These are phyloP conservation scores for Tolypocladium ophioglossoides DNA, from an alignment of 2,329 filamentous ascomycete species.

Conservation along the genomic window DNA sequence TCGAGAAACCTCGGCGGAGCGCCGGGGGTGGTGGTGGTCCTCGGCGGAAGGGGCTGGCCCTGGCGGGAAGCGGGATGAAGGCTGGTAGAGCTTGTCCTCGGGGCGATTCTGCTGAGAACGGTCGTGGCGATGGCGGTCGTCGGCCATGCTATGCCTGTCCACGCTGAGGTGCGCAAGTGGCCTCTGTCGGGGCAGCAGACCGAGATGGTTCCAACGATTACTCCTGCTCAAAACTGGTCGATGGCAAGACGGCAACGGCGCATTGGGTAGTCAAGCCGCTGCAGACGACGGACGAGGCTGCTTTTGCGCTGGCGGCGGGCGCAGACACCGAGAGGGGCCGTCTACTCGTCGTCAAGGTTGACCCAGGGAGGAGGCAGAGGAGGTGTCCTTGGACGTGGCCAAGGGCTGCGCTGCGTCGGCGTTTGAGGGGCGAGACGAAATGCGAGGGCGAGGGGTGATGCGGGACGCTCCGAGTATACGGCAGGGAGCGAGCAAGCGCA, in stretches of 20 bases:
- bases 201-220: constrained; percentile 4
- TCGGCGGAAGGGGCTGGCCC: neutral
- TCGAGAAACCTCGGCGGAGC: constrained; percentile 13
- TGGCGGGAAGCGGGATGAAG: constrained; percentile 3
- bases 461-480: neutral
- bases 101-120: constrained; percentile 22
- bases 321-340: neutral
- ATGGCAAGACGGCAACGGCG: constrained; percentile 6
- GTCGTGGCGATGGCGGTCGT: constrained; percentile 26
- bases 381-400: neutral
- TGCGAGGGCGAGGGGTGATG: neutral
- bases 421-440: neutral
- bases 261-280: constrained; percentile 2
- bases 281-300: neutral
- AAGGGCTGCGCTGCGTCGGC: neutral
- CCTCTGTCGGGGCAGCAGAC: constrained; percentile 13
- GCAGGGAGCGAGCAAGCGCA: neutral
- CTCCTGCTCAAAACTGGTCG: constrained; percentile 1
- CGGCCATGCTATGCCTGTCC: constrained; percentile 25
- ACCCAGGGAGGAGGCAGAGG: neutral
- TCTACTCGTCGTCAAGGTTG: neutral
- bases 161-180: constrained; percentile 10
- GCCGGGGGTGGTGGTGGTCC: neutral
- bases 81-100: constrained; percentile 19
- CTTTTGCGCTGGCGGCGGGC: neutral